Conservation (phyloP, 352 stramenopile species). For the Phytopythium oedochilum region DNA sequence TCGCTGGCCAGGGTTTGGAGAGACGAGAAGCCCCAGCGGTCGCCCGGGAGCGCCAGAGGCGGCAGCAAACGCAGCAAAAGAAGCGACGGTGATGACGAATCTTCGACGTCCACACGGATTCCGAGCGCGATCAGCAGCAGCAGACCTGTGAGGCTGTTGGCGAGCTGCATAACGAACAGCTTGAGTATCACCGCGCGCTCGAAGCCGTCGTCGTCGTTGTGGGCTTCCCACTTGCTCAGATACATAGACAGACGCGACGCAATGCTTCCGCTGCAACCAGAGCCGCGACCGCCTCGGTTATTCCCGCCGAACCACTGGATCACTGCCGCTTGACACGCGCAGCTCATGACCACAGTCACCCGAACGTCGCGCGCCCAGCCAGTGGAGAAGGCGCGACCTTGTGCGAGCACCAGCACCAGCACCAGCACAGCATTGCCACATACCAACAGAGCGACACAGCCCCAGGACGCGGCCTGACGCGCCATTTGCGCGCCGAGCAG, state of each 20-base stretch:
- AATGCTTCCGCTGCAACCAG: slow-evolving; percentile 13
- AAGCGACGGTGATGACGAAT: background rate
- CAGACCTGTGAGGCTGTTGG: slow-evolving; percentile 29
- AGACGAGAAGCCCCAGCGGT: slow-evolving; percentile 1
- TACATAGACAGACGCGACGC: slow-evolving; percentile 17
- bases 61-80: slow-evolving; percentile 3
- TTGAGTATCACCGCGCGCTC: slow-evolving; percentile 28
- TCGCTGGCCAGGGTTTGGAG: slow-evolving; percentile 7
- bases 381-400: slow-evolving; percentile 17
- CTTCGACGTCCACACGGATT: background rate
- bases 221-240: slow-evolving; percentile 32
- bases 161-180: slow-evolving; percentile 34
- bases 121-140: slow-evolving; percentile 28
- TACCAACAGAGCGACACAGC: slow-evolving; percentile 16
- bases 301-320: slow-evolving; percentile 11
- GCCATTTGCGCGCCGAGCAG: background rate
- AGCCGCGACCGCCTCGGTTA: background rate
- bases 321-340: slow-evolving; percentile 14
- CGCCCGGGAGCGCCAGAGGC: background rate
- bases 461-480: slow-evolving; percentile 11
- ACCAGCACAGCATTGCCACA: slow-evolving; percentile 16
- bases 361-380: slow-evolving; percentile 12
- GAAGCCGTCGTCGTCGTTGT: slow-evolving; percentile 17
- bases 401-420: slow-evolving; percentile 22
- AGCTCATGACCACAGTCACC: slow-evolving; percentile 24